phyloP scores from a whole-genome alignment of 1,284 basidiomycete species.

The Gomphus bonarii region DNA sequence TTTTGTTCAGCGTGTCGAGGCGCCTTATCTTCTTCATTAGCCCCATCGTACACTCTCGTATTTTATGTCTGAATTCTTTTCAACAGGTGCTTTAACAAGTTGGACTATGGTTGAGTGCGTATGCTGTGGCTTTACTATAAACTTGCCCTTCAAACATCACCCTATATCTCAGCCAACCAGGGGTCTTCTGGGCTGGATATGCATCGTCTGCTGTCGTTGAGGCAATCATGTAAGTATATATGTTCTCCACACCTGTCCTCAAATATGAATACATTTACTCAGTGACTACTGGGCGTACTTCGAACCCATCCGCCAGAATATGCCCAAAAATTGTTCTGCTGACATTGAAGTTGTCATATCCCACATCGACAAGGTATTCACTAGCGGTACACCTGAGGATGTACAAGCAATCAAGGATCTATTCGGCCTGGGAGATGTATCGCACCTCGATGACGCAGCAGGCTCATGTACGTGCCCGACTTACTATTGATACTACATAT shows the following conservation, averaged over 20 bases:
- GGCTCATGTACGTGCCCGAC: conserved; percentile 33
- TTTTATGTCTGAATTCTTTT: neutral
- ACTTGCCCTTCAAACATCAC: neutral
- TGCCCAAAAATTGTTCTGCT: conserved; percentile 64
- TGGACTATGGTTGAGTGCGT: conserved; percentile 64
- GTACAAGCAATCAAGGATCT: conserved; percentile 42
- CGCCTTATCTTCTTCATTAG: no score
- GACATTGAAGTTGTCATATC: conserved; percentile 58
- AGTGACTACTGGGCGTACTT: conserved; percentile 65
- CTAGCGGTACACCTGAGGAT: conserved; percentile 29
- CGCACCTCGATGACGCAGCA: conserved; percentile 58
- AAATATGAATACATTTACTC: neutral
- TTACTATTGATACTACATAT: no score
- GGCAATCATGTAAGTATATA: conserved; percentile 40
- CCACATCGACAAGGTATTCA: conserved; percentile 50
- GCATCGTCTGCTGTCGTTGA: conserved; percentile 65
- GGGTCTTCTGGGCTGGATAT: conserved; percentile 56
- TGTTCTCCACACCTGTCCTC: neutral
- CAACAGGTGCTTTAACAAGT: conserved; percentile 44
- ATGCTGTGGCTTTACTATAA: neutral
- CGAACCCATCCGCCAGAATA: conserved; percentile 55
- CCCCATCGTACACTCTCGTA: no score
- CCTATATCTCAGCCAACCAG: conserved; percentile 40
- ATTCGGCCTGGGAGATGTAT: conserved; percentile 47
- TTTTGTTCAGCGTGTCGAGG: no score